These are phyloP conservation scores for Elsinoe necatrix DNA, from an alignment of 2,329 filamentous ascomycete species.

Conservation along the genomic window DNA sequence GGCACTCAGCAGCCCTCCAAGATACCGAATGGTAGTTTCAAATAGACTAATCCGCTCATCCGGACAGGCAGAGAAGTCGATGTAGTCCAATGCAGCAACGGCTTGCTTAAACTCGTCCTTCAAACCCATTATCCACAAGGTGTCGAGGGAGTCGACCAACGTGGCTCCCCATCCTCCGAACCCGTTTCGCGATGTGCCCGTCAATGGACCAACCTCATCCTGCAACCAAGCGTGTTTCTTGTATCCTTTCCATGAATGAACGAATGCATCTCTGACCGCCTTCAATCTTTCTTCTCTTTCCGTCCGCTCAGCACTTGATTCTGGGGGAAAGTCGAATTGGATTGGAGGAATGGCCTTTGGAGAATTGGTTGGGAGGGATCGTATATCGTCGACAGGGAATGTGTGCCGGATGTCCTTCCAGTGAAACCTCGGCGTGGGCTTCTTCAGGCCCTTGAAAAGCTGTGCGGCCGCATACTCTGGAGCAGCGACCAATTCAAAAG, in stretches of 20 bases:
- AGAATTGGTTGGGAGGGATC: constrained; percentile 61
- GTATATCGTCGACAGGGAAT: constrained; percentile 69
- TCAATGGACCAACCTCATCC: constrained; percentile 67
- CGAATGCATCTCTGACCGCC: constrained; percentile 64
- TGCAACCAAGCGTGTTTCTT: constrained; percentile 71
- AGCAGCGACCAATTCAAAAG: neutral
- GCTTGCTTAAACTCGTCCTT: constrained; percentile 57
- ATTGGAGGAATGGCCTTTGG: constrained; percentile 64
- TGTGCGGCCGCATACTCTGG: neutral
- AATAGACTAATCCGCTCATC: constrained; percentile 54
- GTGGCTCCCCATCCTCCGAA: constrained; percentile 93
- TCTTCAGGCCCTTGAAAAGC: constrained; percentile 5
- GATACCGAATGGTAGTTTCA: constrained; percentile 63
- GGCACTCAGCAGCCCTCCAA: constrained; percentile 60
- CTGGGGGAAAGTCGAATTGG: constrained; percentile 60
- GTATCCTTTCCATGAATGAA: constrained; percentile 75
- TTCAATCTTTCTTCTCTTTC: constrained; percentile 56
- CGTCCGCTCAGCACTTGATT: constrained; percentile 51
- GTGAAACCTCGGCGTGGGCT: constrained; percentile 20
- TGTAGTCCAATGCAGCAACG: constrained; percentile 47
- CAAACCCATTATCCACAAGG: constrained; percentile 65
- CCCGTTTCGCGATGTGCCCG: constrained; percentile 60
- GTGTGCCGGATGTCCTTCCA: constrained; percentile 26
- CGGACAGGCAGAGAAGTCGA: constrained; percentile 53
- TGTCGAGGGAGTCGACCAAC: constrained; percentile 67